Percentiles rank a stretch among this genome's conserved stretches.
These are phyloP conservation scores for Colletotrichum zoysiae DNA, from an alignment of 2,329 filamentous ascomycete species.

Conservation along the genomic window DNA sequence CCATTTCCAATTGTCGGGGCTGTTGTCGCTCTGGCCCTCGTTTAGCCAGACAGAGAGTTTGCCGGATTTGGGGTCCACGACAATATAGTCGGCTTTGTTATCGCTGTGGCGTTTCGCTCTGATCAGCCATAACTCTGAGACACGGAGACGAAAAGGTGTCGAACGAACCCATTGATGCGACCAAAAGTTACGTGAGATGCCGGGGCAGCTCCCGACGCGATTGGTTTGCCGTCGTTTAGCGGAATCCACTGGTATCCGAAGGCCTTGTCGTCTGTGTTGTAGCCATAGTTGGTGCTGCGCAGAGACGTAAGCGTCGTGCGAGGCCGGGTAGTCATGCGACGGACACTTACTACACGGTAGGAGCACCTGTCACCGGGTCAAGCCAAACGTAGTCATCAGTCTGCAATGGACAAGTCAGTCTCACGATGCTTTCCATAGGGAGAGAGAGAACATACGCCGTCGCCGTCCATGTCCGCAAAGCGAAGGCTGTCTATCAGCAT, in stretches of 20 bases:
- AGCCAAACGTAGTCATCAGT: conserved; percentile 44
- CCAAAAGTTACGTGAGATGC: conserved; percentile 35
- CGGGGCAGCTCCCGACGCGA: conserved; percentile 36
- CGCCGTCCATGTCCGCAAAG: conserved; percentile 40
- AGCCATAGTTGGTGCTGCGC: conserved; percentile 3
- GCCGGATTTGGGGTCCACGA: conserved; percentile 34
- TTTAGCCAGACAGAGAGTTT: conserved; percentile 26
- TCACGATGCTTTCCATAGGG: not conserved
- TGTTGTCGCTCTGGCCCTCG: not conserved
- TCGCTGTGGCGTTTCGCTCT: conserved; percentile 10
- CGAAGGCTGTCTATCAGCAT: conserved; percentile 36
- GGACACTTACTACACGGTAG: conserved; percentile 19
- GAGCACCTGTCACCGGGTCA: conserved; percentile 32
- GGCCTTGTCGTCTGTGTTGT: not conserved
- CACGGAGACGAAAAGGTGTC: not conserved
- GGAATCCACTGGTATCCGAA: conserved; percentile 30
- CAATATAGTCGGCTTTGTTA: conserved; percentile 38
- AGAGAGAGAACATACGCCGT: not conserved
- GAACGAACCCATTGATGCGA: conserved; percentile 32
- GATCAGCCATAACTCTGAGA: not conserved
- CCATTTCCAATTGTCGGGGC: conserved; percentile 13
- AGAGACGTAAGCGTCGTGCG: not conserved
- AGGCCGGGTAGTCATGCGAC: not conserved
- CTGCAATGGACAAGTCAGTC: not conserved
- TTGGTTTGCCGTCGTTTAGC: conserved; percentile 26